Base-by-base conservation (phyloP, 176 grass and related monocot genomes). In the Ensete glaucum region DNA sequence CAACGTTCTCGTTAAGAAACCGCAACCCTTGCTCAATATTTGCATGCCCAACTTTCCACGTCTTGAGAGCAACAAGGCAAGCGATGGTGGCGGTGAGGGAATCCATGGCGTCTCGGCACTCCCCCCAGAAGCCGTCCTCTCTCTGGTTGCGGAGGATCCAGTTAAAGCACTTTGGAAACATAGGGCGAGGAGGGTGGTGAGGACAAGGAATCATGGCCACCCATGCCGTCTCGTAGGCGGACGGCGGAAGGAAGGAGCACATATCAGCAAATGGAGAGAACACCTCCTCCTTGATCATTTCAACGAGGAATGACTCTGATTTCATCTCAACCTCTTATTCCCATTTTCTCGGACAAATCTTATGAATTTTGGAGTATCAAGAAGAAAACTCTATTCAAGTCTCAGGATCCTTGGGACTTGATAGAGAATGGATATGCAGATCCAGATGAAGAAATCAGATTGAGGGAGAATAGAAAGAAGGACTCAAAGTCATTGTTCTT, bases 51-150 rank as follows among this genome's bases (percentile, higher is more conserved):
- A 23, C 14, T 16, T 60, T 75, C 73, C 73, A 75, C 11, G 26
- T 34, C 53, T 3, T 75, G 8, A 60, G 73, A 9, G 54, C 26
- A 3, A 29, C 11, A 15, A 75, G 8, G 29, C 26, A 60, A 1
- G 73, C 73, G 15, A 75, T 53, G 9, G 73, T 75, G 17, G 54
- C 54, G 11, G 16, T 60, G 73, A 75, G 53, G 8, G 16, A 43
- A 5, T 75, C 54, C 25, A 60, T 27, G 15, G 9, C 16, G 22
- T n/a, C 26, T 15, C 9, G 9, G 4, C 3, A 34, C 6, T 75
- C 73, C 11, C 72, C 72, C 73, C 73, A 75, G 53, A 58, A 75
- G 54, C 73, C 73, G 2, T 43, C 73, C 9, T 60, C 9, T 3
- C 52, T 59, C 54, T 75, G 73, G 25, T 59, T 75, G 16, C 1